Conservation (phyloP, 352 stramenopile genomes). For the Pythium volutum region DNA sequence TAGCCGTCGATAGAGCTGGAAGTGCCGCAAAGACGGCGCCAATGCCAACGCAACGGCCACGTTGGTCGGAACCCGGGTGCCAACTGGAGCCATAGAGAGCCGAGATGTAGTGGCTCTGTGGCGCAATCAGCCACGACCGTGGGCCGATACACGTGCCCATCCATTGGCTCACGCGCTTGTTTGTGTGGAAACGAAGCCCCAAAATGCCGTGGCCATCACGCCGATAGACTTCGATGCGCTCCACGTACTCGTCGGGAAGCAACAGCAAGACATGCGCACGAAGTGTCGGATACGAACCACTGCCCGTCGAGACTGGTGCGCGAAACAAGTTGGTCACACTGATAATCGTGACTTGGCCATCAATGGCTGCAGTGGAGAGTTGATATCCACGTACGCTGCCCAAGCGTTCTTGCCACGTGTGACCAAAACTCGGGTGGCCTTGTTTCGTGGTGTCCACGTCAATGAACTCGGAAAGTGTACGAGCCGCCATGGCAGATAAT, state of each 20-base stretch:
- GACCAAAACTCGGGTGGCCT: background rate
- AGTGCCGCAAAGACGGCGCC: background rate
- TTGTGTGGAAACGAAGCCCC: slow-evolving; percentile 2
- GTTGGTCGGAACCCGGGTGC: too few species aligned
- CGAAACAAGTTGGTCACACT: background rate
- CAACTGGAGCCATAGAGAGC: background rate
- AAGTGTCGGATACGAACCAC: background rate
- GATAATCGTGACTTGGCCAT: background rate
- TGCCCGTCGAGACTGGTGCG: background rate
- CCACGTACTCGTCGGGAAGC: background rate
- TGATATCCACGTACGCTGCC: background rate
- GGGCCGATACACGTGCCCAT: background rate
- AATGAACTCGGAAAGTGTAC: background rate
- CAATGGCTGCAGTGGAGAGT: background rate
- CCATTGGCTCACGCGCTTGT: slow-evolving; percentile 9
- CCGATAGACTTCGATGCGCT: background rate
- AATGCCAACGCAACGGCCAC: background rate
- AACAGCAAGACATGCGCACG: background rate
- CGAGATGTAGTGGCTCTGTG: background rate
- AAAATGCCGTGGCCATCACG: background rate
- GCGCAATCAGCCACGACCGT: background rate
- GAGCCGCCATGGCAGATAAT: too few species aligned
- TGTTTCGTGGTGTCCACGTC: background rate
- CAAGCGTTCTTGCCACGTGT: slow-evolving; percentile 6
- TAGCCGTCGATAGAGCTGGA: background rate